Evolutionary conservation across 345 rosid genomes (phyloP).

Genomic region (Anacardium occidentale): DNA sequence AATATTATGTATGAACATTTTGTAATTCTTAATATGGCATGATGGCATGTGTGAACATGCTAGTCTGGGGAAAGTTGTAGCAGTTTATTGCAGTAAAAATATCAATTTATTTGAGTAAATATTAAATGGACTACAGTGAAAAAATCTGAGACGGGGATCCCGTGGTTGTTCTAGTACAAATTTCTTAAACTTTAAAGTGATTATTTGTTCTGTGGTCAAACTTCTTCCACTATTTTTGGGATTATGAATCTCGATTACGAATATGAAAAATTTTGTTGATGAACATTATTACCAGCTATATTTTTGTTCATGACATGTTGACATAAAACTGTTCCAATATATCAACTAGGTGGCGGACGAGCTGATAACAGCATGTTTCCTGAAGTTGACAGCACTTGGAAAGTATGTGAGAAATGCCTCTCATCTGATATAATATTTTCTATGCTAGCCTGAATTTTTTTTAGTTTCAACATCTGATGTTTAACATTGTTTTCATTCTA

Average conservation of each 20-base stretch:
- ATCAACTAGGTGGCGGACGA: conserved; percentile 50
- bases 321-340: conserved; percentile 16
- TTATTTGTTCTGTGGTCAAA: not conserved
- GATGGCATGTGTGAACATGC: not conserved
- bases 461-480: not conserved
- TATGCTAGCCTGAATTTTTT: not conserved
- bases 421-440: conserved; percentile 14
- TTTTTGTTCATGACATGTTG: conserved; percentile 7
- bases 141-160: not conserved
- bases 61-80: not conserved
- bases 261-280: not conserved
- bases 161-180: not conserved
- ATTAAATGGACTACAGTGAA: not conserved
- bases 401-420: conserved; percentile 52
- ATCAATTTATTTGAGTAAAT: not conserved
- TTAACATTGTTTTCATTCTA: not conserved
- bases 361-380: conserved; percentile 82
- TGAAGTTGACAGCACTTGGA: conserved; percentile 93
- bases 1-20: too few species aligned
- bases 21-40: not conserved
- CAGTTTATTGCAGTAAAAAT: not conserved
- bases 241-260: not conserved
- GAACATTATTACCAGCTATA: not conserved
- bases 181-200: not conserved
- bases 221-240: not conserved